Evolutionary conservation across 768 basidiomycete genomes (phyloP).

Genomic region (Kwoniella sp.): DNA sequence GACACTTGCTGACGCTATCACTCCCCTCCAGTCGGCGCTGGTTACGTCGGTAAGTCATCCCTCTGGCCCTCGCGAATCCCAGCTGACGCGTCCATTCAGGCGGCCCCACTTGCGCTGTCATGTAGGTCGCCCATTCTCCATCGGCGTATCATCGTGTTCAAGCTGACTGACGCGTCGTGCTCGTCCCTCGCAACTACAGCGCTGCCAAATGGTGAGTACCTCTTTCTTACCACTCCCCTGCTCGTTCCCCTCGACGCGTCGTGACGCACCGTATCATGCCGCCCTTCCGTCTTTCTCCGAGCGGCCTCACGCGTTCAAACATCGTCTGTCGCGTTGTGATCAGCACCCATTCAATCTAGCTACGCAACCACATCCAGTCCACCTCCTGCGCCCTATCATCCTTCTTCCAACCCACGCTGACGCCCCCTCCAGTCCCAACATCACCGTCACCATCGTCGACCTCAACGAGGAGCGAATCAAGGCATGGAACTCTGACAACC

Average conservation of each 20-base stretch:
- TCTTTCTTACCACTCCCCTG: not conserved
- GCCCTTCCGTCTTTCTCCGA: not conserved
- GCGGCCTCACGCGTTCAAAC: too few relatives aligned
- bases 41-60: conserved; percentile 71
- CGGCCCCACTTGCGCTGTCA: conserved; percentile 91
- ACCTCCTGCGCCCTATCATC: too few relatives aligned
- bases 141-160: not conserved
- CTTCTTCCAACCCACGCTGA: not conserved
- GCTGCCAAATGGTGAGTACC: conserved; percentile 67
- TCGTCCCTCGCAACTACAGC: conserved; percentile 17
- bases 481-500: conserved; percentile 83
- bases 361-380: too few relatives aligned
- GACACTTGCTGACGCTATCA: not conserved
- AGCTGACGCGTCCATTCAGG: conserved; percentile 54
- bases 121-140: conserved; percentile 47
- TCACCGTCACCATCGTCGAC: conserved; percentile 95
- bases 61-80: not conserved
- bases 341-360: too few relatives aligned
- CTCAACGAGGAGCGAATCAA: conserved; percentile 89
- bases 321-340: too few relatives aligned
- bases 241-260: not conserved
- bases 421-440: conserved; percentile 58
- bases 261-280: not conserved
- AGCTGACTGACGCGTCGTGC: conserved; percentile 1
- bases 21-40: conserved; percentile 46